A percentile compares a stretch with the other conserved stretches of the same genome.
Evolutionary conservation across 441 rosid genomes (phyloP).

Genomic region (Arabidopsis hybrid): DNA sequence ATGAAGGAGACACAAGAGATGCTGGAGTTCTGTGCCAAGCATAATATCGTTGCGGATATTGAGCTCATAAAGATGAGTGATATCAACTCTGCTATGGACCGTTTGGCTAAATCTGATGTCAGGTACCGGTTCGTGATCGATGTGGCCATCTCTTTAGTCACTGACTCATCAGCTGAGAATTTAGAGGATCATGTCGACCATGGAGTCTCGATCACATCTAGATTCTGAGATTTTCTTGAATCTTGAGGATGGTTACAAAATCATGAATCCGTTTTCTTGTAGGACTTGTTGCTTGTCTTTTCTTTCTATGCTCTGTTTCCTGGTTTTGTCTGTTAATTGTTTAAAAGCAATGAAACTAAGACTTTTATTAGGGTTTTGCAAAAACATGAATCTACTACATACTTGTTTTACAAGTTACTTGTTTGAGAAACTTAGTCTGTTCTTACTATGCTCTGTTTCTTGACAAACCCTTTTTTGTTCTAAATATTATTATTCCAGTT

Average conservation of each 20-base stretch:
- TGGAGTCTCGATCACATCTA: neutral
- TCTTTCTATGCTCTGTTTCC: neutral
- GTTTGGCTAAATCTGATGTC: slow-evolving; percentile 81
- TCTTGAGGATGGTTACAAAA: neutral
- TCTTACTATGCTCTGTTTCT: slow-evolving; percentile 15
- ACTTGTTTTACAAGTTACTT: slow-evolving; percentile 11
- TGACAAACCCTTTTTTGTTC: neutral
- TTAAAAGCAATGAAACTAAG: neutral
- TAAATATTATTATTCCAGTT: neutral
- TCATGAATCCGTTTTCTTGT: neutral
- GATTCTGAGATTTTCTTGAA: neutral
- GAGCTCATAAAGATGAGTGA: slow-evolving; percentile 71
- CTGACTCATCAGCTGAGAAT: neutral
- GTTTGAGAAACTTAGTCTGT: neutral
- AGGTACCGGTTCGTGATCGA: slow-evolving; percentile 85
- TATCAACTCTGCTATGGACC: slow-evolving; percentile 72
- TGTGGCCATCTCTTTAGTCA: slow-evolving; percentile 59
- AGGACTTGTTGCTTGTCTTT: neutral
- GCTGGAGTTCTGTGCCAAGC: slow-evolving; percentile 85
- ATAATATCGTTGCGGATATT: slow-evolving; percentile 69
- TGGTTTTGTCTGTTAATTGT: neutral
- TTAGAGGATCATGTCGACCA: neutral
- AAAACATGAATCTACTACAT: neutral
- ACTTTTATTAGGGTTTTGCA: neutral
- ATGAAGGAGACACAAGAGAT: slow-evolving; percentile 89